Base-by-base conservation (phyloP, 2,329 filamentous ascomycete species). In the Cladophialophora carrionii region DNA sequence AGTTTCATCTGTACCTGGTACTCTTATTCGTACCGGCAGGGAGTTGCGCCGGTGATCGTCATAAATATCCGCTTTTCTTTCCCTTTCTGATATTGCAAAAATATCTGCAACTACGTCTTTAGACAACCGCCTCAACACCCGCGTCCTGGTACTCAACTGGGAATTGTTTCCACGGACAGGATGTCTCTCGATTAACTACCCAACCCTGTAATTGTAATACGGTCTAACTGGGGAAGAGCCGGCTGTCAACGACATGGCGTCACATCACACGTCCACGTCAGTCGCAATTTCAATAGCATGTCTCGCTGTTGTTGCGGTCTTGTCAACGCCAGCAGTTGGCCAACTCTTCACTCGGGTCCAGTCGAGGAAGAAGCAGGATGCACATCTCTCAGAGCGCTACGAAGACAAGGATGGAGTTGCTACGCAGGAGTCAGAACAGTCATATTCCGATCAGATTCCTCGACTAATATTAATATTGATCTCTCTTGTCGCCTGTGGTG, bases 321-420 rank as follows among this genome's bases (percentile, higher is more conserved):
- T 68, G 22, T 71, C 63, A 37, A 43, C 56, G 34, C 71, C 65
- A 53, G 63, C 64, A 24, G 48, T 62, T 26, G 54, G 51, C 20
- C 66, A 68, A 37, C 29, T 56, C 49, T 9, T 67, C 22, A 12
- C 37, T 24, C 58, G 64, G 20, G 5, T 68, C 29, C 65, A 59
- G 26, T 49, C 56, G 9, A 62, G 46, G 51, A 67, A 68, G 32
- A 61, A 56, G 26, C 66, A 69, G 8, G 65, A 68, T 59, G 63
- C 64, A 31, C 46, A 62, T 32, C 37, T 68, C 10, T 72, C 71
- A 14, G 77, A 82, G 10, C 78, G 82, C 12, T 92, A 92, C 72
- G 79, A 87, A 70, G 90, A 93, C 72, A 78, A 82, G 67, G 90
- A 93, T 76, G 90, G 90, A 56, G 81, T 83, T 68, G 88, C 88